Evolutionary conservation across 1,139 yeast species (phyloP), one percentile per base, ranked within the genome.

Genomic region (Kurtzmaniella quercitrusa): DNA sequence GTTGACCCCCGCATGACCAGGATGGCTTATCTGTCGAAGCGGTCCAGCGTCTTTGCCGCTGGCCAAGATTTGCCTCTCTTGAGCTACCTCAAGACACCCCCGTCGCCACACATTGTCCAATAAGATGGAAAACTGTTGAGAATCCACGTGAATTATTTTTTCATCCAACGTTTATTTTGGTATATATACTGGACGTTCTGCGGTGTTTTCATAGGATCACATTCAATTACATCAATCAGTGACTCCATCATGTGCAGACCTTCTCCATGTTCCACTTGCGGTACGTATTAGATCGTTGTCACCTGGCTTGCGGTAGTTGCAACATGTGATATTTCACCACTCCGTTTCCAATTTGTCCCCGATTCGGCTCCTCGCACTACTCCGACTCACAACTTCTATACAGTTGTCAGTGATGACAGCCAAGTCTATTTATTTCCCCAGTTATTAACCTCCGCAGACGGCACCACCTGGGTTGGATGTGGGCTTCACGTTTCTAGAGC

Each of bases 381-480:
- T 21, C 23, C 8, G 23, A 5, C 23, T 21, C 23, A 4, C 23
- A 21, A 21, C 8, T 8, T 21, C 8, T 5, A 21, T 21, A 21
- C 23, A 21, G n/a, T n/a, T n/a, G n/a, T n/a, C n/a, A n/a, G 27
- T 23, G 27, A 8, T 23, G 27, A 8, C 27, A 23, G 11, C 27
- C 7, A 11, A 7, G 8, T 15, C 15, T 38, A 16, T 38, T 27
- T 15, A 24, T 6, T 14, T 25, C 25, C 6, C n/a, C 7, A 3
- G 7, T 21, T 38, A 19, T 33, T 34, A 31, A 24, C 40, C 11
- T 27, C 27, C 14, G 9, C 47, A 65, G 67, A 53, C 14, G 56
- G 57, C 33, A 50, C 59, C 18, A 51, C 77, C 21, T 74, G 79
- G 78, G 53, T 54, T 41, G 79, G 79, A 17, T 74, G 79, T 56